Evolutionary conservation across 306 rosid genomes (phyloP).

Genomic region (Datisca glomerata): DNA sequence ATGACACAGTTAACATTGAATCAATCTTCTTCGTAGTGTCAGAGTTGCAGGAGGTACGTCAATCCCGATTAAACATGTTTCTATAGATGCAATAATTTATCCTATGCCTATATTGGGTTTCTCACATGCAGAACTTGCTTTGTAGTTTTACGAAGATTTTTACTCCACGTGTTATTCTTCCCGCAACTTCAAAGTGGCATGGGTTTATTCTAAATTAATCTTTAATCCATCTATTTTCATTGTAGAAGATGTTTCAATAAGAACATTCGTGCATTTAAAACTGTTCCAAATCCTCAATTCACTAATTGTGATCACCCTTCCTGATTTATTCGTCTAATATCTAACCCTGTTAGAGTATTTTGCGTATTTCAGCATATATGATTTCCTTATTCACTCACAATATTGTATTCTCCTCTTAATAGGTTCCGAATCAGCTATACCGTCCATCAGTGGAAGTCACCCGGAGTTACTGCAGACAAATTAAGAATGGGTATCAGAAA

Average conservation of each 20-base stretch:
- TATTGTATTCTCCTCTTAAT: conserved; percentile 6
- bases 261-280: neutral
- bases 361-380: neutral
- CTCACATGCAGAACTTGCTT: too few species aligned
- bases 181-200: too few species aligned
- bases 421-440: conserved; percentile 58
- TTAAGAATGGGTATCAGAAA: conserved; percentile 66
- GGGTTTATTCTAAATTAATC: too few species aligned
- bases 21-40: conserved; percentile 62
- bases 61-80: neutral
- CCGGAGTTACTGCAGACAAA: conserved; percentile 47
- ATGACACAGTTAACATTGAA: conserved; percentile 58
- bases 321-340: conserved; percentile 2
- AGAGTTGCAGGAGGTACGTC: conserved; percentile 56
- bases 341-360: neutral
- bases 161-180: too few species aligned
- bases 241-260: too few species aligned
- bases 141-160: too few species aligned
- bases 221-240: too few species aligned
- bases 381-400: neutral
- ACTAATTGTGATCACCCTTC: neutral
- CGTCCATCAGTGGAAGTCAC: conserved; percentile 53
- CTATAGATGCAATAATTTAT: neutral
- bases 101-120: too few species aligned
- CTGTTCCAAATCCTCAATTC: neutral